Base-by-base conservation (phyloP, 202 grass and related monocot genomes). In the Brachypodium distachyon region DNA sequence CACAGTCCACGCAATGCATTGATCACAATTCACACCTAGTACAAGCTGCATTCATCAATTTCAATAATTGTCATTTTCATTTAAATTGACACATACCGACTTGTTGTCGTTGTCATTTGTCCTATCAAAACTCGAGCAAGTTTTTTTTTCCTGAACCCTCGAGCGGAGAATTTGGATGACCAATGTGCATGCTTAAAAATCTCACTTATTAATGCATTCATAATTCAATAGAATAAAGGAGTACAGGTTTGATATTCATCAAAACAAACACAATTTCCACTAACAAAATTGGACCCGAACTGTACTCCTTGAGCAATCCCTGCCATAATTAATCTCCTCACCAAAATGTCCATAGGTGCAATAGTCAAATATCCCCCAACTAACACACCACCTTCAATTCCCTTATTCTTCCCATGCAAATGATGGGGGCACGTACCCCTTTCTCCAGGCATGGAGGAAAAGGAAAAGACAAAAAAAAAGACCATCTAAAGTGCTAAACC, bases 391-490 rank as follows among this genome's bases (percentile, higher is more conserved):
- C 25, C 70, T 40, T 61, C 25, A 7, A 14, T n/a, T n/a, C n/a
- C n/a, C n/a, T n/a, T n/a, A n/a, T n/a, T n/a, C n/a, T n/a, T 78
- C 34, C 33, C 50, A 54, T 79, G 31, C 25, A 47, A 70, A n/a
- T 47, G 17, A 37, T 74, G 19, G 80, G 50, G 29, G 52, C 74
- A 75, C 53, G 70, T 40, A 75, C 64, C 57, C 78, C 32, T 83
- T 83, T 78, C 79, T 73, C 19, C 50, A 36, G 10, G 67, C 67
- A 78, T 36, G 74, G 40, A 29, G 28, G 18, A 80, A 88, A 88
- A 69, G 29, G 5, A 18, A 22, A 67, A 34, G 23, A 9, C 28
- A 16, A 36, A 31, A 29, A 28, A 33, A 8, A 76, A 14, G 0
- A n/a, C 22, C 9, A 47, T 18, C 69, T 61, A 71, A 76, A 83